Base-by-base conservation (phyloP, 352 stramenopile genomes). In the Blastocystis sp. region DNA sequence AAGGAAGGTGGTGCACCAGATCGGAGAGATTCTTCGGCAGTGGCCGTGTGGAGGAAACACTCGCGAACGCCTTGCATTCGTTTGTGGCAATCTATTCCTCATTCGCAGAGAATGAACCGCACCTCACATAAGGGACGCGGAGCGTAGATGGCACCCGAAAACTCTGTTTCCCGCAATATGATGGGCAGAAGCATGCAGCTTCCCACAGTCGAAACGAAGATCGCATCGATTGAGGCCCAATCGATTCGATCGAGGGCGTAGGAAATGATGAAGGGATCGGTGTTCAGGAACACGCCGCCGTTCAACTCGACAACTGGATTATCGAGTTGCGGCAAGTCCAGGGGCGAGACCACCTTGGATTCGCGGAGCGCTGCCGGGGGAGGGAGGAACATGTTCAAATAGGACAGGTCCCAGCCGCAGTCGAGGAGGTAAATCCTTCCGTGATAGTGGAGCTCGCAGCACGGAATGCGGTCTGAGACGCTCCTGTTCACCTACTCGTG, bases 401-500 rank as follows among this genome's bases (percentile, higher is more conserved):
- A 76, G 4, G 43, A 11, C 7, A 76, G 19, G n/a, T 76, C 65
- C 65, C 65, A 76, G 4, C 65, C 43, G 14, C 24, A 54, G n/a
- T 76, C 65, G 14, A 76, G 17, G 24, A 42, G 7, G 52, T 76
- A 76, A 38, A 76, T 54, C 6, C 38, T 34, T 7, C 34, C 34
- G n/a, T 76, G n/a, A 52, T 76, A 76, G 9, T 52, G 65, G 52
- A 76, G 9, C 65, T n/a, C 14, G 52, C 24, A 76, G 38, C 65
- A 76, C 3, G 65, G 43, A 76, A 17, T 21, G 19, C 11, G 38
- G 10, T n/a, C 10, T 14, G 43, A n/a, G 14, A 38, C 38, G 52
- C 24, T 52, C n/a, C 24, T n/a, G 24, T 52, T 76, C 43, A 38
- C 34, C 65, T 76, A 66, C 60, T 19, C 59, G 17, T n/a, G 17